Evolutionary conservation across 2,329 filamentous ascomycete genomes (phyloP).

Genomic region (Blastomyces parvus): DNA sequence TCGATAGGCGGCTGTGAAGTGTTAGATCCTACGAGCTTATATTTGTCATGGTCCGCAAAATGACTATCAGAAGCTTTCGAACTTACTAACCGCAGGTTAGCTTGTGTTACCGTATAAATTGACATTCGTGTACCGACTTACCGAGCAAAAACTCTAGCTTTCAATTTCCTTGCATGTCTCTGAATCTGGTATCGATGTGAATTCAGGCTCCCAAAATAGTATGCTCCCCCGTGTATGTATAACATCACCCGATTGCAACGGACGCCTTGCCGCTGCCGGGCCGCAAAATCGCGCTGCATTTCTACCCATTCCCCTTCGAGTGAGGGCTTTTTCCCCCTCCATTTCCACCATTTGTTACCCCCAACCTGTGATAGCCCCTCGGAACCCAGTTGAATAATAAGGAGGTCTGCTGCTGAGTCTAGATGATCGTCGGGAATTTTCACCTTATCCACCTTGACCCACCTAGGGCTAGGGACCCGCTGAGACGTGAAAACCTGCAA

Average conservation of each 20-base stretch:
- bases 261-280: constrained; percentile 54
- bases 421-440: constrained; percentile 57
- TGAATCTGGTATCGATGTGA: constrained; percentile 99
- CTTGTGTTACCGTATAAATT: constrained; percentile 10
- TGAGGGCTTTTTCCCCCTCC: constrained; percentile 55
- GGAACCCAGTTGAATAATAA: constrained; percentile 66
- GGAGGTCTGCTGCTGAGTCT: constrained; percentile 53
- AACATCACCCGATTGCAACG: constrained; percentile 70
- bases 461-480: constrained; percentile 81
- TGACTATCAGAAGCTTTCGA: background rate
- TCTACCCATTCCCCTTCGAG: constrained; percentile 91
- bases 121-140: constrained; percentile 23
- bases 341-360: constrained; percentile 81
- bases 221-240: constrained; percentile 88
- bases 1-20: constrained; percentile 57
- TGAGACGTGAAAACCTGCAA: constrained; percentile 84
- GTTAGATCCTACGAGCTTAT: background rate
- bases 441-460: constrained; percentile 69
- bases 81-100: constrained; percentile 2
- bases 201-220: constrained; percentile 91
- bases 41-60: background rate
- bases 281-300: constrained; percentile 73
- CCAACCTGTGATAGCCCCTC: constrained; percentile 67
- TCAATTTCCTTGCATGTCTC: constrained; percentile 84
- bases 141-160: constrained; percentile 75